Evolutionary conservation across 208 protist species (phyloP), one percentile per base, ranked within the genome.

Genomic region (Wallacemonas rigidus): DNA sequence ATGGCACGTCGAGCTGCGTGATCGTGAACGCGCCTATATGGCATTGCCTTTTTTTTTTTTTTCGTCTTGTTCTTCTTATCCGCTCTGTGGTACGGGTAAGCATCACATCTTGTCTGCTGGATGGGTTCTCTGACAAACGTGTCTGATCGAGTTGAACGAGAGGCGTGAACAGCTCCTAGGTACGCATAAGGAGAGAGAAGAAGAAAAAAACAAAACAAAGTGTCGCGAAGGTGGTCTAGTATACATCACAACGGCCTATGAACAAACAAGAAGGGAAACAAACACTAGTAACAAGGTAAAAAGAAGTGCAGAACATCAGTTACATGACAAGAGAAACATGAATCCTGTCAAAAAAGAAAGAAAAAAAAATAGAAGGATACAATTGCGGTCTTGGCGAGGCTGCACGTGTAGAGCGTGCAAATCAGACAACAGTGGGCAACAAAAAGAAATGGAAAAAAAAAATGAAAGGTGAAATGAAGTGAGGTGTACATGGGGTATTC

Each of bases 301-400:
- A 50, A 50, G 12, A 50, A 50, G 12, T 12, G 45, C 26, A 26
- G 26, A 26, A 26, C 26, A 26, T 26, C 26, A 50, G 45, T 57
- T 57, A 36, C 53, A 57, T 8, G 53, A n/a, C 12, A 58, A 71
- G 3, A 57, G 11, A 57, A 8, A 57, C 26, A 57, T 8, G 14
- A 57, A 36, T 5, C 53, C 14, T 50, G 6, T 50, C 45, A 14
- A 6, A 50, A 50, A 54, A n/a, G 17, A 7, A 67, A 40, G 1
- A 47, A 71, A 56, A 17, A 64, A 15, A 15, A 61, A 64, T 9
- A 45, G 54, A 67, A 68, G 26, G 9, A 55, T 7, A 67, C 26
- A 67, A 2, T 54, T 54, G 15, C 15, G 12, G 15, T 54, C 15
- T 54, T 54, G 50, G 61, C 56, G 4, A 65, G 61, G 26, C 26